Percentiles rank a stretch among this genome's conserved stretches.
Evolutionary conservation across 805 yeast genomes (phyloP).

Genomic region (Wickerhamomyces xylosicus): DNA sequence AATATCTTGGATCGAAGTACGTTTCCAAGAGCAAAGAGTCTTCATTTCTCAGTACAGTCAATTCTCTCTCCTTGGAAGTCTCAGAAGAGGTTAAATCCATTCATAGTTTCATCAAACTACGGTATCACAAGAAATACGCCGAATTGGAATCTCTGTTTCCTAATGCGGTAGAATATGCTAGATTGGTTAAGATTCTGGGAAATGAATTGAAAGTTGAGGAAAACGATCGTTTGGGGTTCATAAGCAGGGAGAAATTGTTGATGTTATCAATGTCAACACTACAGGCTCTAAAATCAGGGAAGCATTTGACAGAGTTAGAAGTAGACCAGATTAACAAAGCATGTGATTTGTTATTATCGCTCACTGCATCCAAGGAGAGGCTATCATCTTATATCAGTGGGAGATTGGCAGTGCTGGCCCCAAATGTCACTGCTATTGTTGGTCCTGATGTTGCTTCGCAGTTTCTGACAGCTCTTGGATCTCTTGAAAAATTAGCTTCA

Average conservation of each 20-base stretch:
- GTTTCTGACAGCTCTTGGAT: conserved; percentile 58
- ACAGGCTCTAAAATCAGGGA: conserved; percentile 27
- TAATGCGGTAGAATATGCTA: conserved; percentile 53
- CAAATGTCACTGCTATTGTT: conserved; percentile 64
- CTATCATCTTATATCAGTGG: conserved; percentile 47
- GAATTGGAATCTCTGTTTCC: conserved; percentile 58
- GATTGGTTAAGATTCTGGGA: conserved; percentile 39
- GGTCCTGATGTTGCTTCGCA: conserved; percentile 70
- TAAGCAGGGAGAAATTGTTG: conserved; percentile 57
- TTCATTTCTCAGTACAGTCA: conserved; percentile 41
- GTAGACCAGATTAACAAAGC: conserved; percentile 30
- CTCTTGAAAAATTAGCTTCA: conserved; percentile 49
- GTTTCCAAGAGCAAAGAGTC: conserved; percentile 27
- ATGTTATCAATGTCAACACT: conserved; percentile 69
- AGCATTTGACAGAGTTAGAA: conserved; percentile 22
- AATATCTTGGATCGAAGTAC: conserved; percentile 6
- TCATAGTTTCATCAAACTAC: conserved; percentile 36
- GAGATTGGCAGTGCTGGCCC: conserved; percentile 55
- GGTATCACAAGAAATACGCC: conserved; percentile 55
- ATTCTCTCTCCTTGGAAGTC: conserved; percentile 43
- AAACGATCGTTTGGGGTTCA: conserved; percentile 18
- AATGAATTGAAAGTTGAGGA: conserved; percentile 28
- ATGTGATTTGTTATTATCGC: conserved; percentile 35
- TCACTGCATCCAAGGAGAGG: conserved; percentile 31
- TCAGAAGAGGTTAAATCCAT: conserved; percentile 41